Base-by-base conservation (phyloP, 2,329 filamentous ascomycete genomes). In the Nigrospora sphaerica region DNA sequence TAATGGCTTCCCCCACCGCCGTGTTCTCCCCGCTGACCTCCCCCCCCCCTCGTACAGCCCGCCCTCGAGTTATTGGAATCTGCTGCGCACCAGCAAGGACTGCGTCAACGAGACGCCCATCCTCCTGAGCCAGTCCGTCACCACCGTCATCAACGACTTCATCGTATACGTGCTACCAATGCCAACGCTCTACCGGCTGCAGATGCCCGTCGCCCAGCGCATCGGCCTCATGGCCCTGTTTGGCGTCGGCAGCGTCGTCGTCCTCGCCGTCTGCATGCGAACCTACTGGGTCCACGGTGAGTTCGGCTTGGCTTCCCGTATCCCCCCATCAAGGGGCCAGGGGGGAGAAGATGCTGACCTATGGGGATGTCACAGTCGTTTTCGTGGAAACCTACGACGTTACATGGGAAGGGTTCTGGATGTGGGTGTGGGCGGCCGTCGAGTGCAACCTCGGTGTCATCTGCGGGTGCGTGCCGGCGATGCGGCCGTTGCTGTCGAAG, bases 371-470 rank as follows among this genome's bases (percentile, higher is more conserved):
- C 23, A 10, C 23, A 28, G 23, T 28, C 23, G 23, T 28, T 2
- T 28, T 28, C 7, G 23, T 28, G 2, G 23, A 28, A 28, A 64
- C 63, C 2, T 68, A 63, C 50, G 66, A 69, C 47, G 59, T 68
- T 0, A 69, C 65, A 3, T 69, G 66, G 66, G 50, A 66, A 9
- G 64, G 65, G 1, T 64, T 65, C 33, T 53, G 64, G 13, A 53
- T 69, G 18, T 69, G 66, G 66, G 62, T 66, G 28, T 69, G 66
- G 66, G 67, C 66, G 1, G 63, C 66, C 1, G 58, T 68, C 18
- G 66, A 69, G 47, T 63, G 63, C 1, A 66, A 68, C 38, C 47
- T 68, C 18, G 66, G 63, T 14, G 58, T 69, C 16, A 65, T 67
- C 17, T 68, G 65, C 39, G 66, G 65, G 14, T 68, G 64, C 35